These are phyloP conservation scores for Zygoascus sp. DNA, from an alignment of 1,139 yeast species.

Conservation along the genomic window DNA sequence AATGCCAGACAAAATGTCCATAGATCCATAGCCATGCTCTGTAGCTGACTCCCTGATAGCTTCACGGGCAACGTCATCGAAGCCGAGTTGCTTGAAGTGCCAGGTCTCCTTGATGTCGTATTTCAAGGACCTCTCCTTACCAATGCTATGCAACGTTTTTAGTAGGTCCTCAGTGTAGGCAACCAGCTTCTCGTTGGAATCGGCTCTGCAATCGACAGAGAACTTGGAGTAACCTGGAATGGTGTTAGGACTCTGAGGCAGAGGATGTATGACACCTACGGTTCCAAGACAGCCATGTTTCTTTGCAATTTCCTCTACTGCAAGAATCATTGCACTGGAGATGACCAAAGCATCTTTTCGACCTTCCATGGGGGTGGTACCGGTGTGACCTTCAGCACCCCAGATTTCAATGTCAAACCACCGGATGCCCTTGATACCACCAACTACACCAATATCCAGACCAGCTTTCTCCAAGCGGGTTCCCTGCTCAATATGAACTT, in stretches of 20 bases:
- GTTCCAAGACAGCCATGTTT: slow-evolving; percentile 52
- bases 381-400: slow-evolving; percentile 68
- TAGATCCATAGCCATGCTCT: slow-evolving; percentile 45
- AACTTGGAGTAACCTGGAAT: slow-evolving; percentile 59
- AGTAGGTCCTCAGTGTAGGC: slow-evolving; percentile 41
- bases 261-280: slow-evolving; percentile 52
- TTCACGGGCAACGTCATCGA: slow-evolving; percentile 46
- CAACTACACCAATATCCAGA: slow-evolving; percentile 59
- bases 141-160: slow-evolving; percentile 39
- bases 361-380: slow-evolving; percentile 64
- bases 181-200: slow-evolving; percentile 43
- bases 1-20: slow-evolving; percentile 60
- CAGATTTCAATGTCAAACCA: slow-evolving; percentile 54
- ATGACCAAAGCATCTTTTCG: slow-evolving; percentile 61
- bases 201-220: slow-evolving; percentile 51
- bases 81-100: slow-evolving; percentile 52
- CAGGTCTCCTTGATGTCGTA: slow-evolving; percentile 41
- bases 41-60: slow-evolving; percentile 51
- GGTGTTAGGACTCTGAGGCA: slow-evolving; percentile 62
- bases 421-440: slow-evolving; percentile 61
- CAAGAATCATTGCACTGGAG: slow-evolving; percentile 52
- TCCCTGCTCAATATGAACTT: slow-evolving; percentile 73
- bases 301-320: slow-evolving; percentile 53
- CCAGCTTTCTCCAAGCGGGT: slow-evolving; percentile 56
- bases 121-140: slow-evolving; percentile 38